Conservation (phyloP, 2,329 filamentous ascomycete species). For the Mariannaea elegans region DNA sequence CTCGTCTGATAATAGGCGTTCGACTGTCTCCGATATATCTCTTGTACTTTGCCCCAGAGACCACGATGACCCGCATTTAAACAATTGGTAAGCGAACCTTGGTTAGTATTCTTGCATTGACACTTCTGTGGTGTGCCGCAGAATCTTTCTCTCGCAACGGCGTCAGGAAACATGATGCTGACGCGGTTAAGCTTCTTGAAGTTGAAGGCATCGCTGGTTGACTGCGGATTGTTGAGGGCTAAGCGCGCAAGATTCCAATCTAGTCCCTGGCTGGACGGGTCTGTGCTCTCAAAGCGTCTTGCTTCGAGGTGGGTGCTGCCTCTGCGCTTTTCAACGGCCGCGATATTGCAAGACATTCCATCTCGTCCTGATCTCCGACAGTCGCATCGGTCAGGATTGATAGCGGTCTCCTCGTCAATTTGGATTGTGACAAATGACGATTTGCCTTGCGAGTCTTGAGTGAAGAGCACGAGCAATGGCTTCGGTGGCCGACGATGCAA, state of each 20-base stretch:
- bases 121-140: constrained; percentile 42
- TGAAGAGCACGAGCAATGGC: constrained; percentile 48
- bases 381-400: constrained; percentile 47
- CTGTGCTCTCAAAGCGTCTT: constrained; percentile 39
- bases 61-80: constrained; percentile 40
- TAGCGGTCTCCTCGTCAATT: constrained; percentile 43
- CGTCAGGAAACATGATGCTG: constrained; percentile 42
- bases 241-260: constrained; percentile 45
- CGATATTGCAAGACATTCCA: constrained; percentile 35
- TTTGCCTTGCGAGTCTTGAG: constrained; percentile 31
- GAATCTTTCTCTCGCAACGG: constrained; percentile 35
- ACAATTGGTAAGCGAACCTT: constrained; percentile 37
- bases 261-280: constrained; percentile 13
- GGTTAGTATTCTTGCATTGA: constrained; percentile 37
- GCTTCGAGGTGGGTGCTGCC: constrained; percentile 38
- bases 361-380: constrained; percentile 42
- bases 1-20: constrained; percentile 33
- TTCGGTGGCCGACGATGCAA: constrained; percentile 44
- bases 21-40: constrained; percentile 38
- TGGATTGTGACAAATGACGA: constrained; percentile 43
- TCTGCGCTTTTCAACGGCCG: constrained; percentile 40
- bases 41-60: constrained; percentile 43
- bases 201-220: constrained; percentile 25
- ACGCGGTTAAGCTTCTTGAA: constrained; percentile 42
- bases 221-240: constrained; percentile 39